A percentile compares a stretch with the other conserved stretches of the same genome.
Evolutionary conservation across 352 stramenopile genomes (phyloP).

Genomic region (Halophytophthora batemanensis): DNA sequence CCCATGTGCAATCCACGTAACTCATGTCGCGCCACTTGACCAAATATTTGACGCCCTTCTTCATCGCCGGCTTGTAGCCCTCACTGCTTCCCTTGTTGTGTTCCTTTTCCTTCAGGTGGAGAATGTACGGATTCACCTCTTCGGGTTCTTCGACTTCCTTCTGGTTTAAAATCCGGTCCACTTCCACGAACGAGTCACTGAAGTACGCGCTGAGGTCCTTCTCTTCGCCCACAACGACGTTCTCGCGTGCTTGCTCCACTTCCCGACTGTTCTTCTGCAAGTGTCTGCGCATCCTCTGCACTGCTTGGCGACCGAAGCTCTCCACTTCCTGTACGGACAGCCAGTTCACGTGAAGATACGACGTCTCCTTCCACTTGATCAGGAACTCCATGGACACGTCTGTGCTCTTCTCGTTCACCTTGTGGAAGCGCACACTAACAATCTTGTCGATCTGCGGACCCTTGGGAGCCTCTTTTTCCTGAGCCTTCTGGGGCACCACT

Average conservation of each 20-base stretch:
- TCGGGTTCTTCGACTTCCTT: constrained; percentile 80
- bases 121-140: constrained; percentile 63
- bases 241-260: constrained; percentile 76
- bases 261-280: constrained; percentile 85
- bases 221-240: constrained; percentile 65
- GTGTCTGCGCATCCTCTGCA: constrained; percentile 83
- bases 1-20: constrained; percentile 89
- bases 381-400: constrained; percentile 94
- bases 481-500: constrained; percentile 36
- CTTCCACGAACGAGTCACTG: constrained; percentile 78
- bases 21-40: constrained; percentile 91
- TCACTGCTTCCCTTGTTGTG: constrained; percentile 44
- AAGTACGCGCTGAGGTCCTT: constrained; percentile 84
- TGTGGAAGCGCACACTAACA: constrained; percentile 85
- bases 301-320: constrained; percentile 70
- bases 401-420: constrained; percentile 33
- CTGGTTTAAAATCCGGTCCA: constrained; percentile 74
- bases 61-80: constrained; percentile 43
- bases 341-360: constrained; percentile 98
- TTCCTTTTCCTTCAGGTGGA: constrained; percentile 32
- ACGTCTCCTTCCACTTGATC: constrained; percentile 98
- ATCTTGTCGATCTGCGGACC: constrained; percentile 93
- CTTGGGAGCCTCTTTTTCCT: constrained; percentile 42
- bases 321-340: constrained; percentile 94
- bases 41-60: constrained; percentile 88